A percentile compares a stretch with the other conserved stretches of the same genome.
Evolutionary conservation across 208 protist genomes (phyloP).

Genomic region (Naegleria lovaniensis): DNA sequence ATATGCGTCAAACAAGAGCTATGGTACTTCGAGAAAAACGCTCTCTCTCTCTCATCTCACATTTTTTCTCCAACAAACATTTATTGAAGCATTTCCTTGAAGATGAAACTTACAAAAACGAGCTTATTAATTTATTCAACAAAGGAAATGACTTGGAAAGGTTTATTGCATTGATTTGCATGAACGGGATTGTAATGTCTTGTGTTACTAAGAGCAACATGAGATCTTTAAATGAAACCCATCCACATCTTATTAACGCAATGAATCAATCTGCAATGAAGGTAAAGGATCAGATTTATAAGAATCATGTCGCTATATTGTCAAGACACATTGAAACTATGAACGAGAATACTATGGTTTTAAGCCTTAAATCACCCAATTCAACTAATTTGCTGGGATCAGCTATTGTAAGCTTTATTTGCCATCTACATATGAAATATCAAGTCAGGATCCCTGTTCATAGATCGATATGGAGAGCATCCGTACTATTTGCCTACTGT

Average conservation of each 20-base stretch:
- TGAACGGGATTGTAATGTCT: neutral
- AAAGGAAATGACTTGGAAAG: neutral
- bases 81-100: neutral
- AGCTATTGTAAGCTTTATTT: neutral
- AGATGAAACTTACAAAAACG: neutral
- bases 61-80: constrained; percentile 1
- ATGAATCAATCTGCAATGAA: neutral
- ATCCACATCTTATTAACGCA: neutral
- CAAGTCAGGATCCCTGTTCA: neutral
- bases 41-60: neutral
- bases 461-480: neutral
- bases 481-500: neutral
- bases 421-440: neutral
- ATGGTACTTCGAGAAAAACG: neutral
- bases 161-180: neutral
- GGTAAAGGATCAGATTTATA: neutral
- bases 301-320: neutral
- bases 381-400: neutral
- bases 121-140: neutral
- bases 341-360: neutral
- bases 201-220: neutral
- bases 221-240: neutral
- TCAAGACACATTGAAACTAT: neutral
- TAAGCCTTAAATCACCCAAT: neutral
- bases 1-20: neutral